These are phyloP conservation scores for Phaffia australis DNA, from an alignment of 768 basidiomycete species.

Conservation along the genomic window DNA sequence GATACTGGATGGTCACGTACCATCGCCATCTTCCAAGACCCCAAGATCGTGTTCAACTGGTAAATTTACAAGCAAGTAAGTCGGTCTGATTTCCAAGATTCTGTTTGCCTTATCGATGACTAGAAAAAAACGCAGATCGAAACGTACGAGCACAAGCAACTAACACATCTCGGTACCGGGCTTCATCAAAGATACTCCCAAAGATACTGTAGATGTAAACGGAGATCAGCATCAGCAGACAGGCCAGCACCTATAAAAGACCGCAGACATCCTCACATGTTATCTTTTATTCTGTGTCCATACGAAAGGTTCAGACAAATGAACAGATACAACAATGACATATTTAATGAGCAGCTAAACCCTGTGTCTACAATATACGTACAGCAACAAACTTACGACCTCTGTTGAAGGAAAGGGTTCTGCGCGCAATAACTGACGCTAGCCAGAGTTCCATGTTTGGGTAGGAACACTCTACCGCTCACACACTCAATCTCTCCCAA, in stretches of 20 bases:
- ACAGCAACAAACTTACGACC: background rate
- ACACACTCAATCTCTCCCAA: constrained; percentile 48
- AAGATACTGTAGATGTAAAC: background rate
- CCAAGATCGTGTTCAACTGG: constrained; percentile 25
- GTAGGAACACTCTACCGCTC: constrained; percentile 11
- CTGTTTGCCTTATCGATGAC: too few species aligned
- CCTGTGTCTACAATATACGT: too few species aligned
- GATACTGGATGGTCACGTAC: too few species aligned
- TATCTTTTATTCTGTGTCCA: constrained; percentile 10
- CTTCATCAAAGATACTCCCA: constrained; percentile 6
- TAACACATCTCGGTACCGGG: constrained; percentile 11
- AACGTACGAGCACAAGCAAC: constrained; percentile 9
- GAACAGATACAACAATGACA: too few species aligned
- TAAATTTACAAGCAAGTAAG: background rate
- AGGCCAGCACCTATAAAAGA: too few species aligned
- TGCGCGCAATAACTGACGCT: constrained; percentile 19
- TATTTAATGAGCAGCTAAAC: too few species aligned
- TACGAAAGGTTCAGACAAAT: too few species aligned
- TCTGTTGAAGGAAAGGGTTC: constrained; percentile 17
- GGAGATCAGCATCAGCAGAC: too few species aligned
- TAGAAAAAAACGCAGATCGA: too few species aligned
- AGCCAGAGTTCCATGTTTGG: constrained; percentile 11
- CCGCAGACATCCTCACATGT: constrained; percentile 4
- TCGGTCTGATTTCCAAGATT: too few species aligned
- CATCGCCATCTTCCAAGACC: constrained; percentile 28